Conservation (phyloP, 176 grass and related monocot genomes). For the Musa acuminata region DNA sequence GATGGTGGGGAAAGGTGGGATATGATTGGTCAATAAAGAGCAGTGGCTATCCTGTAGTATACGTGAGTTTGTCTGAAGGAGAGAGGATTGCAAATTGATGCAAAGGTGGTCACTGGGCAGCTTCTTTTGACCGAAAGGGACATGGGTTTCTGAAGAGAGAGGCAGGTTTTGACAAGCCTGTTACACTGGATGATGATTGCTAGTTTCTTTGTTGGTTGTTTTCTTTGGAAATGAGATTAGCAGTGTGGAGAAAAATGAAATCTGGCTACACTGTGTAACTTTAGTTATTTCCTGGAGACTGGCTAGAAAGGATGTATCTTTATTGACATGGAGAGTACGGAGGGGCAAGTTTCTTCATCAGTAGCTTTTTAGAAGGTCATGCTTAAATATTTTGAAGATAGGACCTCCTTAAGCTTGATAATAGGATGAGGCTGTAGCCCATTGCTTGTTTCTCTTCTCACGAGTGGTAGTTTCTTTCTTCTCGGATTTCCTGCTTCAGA, state of each 20-base stretch:
- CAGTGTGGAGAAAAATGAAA: not conserved
- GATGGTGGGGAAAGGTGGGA: not conserved
- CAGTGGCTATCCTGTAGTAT: not conserved
- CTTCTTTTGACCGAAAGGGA: not conserved
- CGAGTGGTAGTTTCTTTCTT: not conserved
- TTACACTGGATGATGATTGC: not conserved
- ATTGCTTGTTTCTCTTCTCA: not conserved
- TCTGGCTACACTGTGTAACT: not conserved
- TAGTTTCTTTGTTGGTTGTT: not conserved
- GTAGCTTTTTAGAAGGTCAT: not conserved
- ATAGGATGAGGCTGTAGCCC: not conserved
- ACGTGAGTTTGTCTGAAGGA: not conserved
- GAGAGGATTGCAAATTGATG: not conserved
- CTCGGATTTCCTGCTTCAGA: not conserved
- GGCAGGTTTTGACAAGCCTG: not conserved
- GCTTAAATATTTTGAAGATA: not conserved
- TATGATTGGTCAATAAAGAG: constrained; percentile 12
- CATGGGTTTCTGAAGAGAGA: not conserved
- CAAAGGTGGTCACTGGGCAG: not conserved
- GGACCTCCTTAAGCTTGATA: not conserved
- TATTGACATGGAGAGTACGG: not conserved
- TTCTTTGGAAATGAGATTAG: not conserved
- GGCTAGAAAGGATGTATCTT: not conserved
- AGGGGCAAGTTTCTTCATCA: not conserved
- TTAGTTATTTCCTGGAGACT: not conserved